Base-by-base conservation (phyloP, 495 filamentous ascomycete genomes). In the Penicillium silybi region DNA sequence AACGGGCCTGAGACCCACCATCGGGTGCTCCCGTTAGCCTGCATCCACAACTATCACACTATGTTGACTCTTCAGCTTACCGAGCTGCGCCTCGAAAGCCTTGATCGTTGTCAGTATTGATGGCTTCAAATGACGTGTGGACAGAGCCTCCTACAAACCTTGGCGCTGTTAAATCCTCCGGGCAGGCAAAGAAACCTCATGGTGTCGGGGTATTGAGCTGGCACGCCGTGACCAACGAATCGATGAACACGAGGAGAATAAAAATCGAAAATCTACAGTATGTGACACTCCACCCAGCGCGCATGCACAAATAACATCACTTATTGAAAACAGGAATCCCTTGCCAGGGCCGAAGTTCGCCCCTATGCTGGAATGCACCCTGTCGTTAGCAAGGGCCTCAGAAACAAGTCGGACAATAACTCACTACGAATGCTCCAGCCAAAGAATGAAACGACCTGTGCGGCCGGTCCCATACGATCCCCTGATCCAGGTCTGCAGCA, bases 331-430 rank as follows among this genome's bases (percentile, higher is more conserved):
- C 22, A 20, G 22, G 44, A 54, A 54, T 52, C 44, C 40, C 41
- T 39, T 50, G 50, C 44, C 25, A 57, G 50, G 47, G 40, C 39
- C 25, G 23, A 7, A 44, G 45, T 56, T 48, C 38, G 47, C 57
- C 60, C 57, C 50, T 57, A 35, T 41, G 40, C n/a, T 50, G 60
- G 60, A 63, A 63, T 63, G 60, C 49, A 55, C 60, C 60, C 60
- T 60, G 45, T 48, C 60, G 41, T 57, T 46, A 60, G 60, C 60
- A 63, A 63, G 60, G 60, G 60, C 60, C 39, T 19, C 40, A 5
- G 42, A 26, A 20, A 17, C 16, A 38, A 3, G 11, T 38, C 39
- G 35, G 40, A 20, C 18, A 23, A 23, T 23, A 47, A 18, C 35
- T 38, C 35, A 13, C 35, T 4, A 38, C 32, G 19, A 35, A 18